phyloP scores from a whole-genome alignment of 108 stramenopile species.

The Cyclostephanos tholiformis region DNA sequence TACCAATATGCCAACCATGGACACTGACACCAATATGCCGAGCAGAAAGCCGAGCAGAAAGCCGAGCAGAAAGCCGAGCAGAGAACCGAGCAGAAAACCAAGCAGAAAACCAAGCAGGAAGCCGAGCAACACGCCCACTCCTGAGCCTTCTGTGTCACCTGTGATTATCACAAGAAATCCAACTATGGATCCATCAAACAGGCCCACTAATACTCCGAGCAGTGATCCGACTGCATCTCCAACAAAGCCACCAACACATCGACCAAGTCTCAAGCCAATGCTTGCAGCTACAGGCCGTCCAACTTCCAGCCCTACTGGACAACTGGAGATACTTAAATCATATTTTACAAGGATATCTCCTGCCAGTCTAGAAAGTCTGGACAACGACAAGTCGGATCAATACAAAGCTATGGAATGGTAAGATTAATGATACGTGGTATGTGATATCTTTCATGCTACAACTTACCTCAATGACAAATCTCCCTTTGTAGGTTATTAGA shows the following conservation, averaged over 20 bases:
- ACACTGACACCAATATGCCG: no score
- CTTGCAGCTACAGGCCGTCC: slow-evolving; percentile 10
- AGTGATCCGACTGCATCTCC: not conserved
- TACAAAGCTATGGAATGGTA: slow-evolving; percentile 45
- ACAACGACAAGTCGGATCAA: slow-evolving; percentile 25
- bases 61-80: no score
- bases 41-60: no score
- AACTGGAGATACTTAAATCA: slow-evolving; percentile 2
- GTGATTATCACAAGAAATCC: no score
- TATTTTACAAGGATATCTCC: slow-evolving; percentile 28
- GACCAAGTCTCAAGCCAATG: slow-evolving; percentile 10
- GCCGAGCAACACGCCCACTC: no score
- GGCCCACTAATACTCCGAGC: slow-evolving; percentile 9
- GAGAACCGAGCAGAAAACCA: no score
- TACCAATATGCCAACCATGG: no score
- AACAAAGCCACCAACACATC: slow-evolving; percentile 5
- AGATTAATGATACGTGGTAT: not conserved
- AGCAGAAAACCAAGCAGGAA: no score
- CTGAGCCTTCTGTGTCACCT: no score
- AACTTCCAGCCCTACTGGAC: slow-evolving; percentile 12
- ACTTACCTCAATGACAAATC: not conserved
- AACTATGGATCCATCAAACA: not conserved
- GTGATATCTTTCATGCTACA: not conserved
- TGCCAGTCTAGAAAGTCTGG: slow-evolving; percentile 23
- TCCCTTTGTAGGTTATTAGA: slow-evolving; percentile 17